Evolutionary conservation across 2,329 filamentous ascomycete species (phyloP), one percentile per base, ranked within the genome.

Genomic region (Fusarium multiceps): DNA sequence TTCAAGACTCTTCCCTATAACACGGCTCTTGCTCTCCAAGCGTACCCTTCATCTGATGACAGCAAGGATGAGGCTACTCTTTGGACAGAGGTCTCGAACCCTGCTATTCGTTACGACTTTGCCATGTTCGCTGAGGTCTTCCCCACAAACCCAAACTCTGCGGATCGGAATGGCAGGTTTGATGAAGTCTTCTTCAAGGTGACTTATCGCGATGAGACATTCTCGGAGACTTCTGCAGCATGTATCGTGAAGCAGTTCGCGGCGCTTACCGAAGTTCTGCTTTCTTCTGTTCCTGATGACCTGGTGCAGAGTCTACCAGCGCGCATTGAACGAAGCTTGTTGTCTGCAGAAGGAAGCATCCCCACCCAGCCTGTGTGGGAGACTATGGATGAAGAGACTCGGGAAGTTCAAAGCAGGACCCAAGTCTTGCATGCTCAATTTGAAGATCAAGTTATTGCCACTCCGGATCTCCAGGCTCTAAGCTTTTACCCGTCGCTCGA

Each of bases 1-100:
- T 68, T 68, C n/a, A 60, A 68, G 20, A 55, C 65, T n/a, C 23
- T 68, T 3, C 66, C 66, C 0, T 69, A 68, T 13, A 69, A 68
- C n/a, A 68, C 66, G 0, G 66, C 59, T 13, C 27, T 68, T 0
- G 59, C 66, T 2, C n/a, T 68, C 3, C 65, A 68, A 37, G 37
- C 65, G 2, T 68, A 68, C 7, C 11, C 53, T 4, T 16, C 41
- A 0, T 14, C 21, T 0, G 55, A 47, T 3, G 11, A 43, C 0
- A 9, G 30, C 3, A 9, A 14, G 1, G 14, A 20, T 4, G 2
- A 16, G 7, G 6, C 3, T 11, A 6, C 32, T 5, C 49, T 48
- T 0, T 68, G 66, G 66, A 56, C 54, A 0, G 42, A 69, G 7
- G 42, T 69, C 3, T 41, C 28, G 2, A 68, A 66, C 4, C 59